phyloP scores from a whole-genome alignment of 306 rosid species.

The Crataegus laevigata region DNA sequence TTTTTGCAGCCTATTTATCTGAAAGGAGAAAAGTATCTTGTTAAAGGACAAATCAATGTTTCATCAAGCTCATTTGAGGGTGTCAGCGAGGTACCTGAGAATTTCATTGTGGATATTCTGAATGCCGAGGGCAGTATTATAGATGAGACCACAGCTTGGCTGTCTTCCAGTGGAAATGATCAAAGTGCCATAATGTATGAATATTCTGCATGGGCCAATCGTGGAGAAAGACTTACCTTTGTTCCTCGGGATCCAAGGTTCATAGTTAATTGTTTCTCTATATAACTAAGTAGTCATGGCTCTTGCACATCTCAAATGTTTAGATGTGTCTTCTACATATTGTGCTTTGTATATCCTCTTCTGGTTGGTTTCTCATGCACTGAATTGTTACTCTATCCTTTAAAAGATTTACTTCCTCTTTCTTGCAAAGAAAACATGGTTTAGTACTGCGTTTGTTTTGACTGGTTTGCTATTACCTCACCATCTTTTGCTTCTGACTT shows the following conservation, averaged over 20 bases:
- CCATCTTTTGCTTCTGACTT: slow-evolving; percentile 12
- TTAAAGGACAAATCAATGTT: slow-evolving; percentile 68
- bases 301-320: neutral
- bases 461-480: slow-evolving; percentile 6
- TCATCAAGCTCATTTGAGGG: slow-evolving; percentile 41
- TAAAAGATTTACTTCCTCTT: neutral
- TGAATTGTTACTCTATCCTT: neutral
- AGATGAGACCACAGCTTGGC: slow-evolving; percentile 42
- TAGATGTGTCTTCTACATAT: neutral
- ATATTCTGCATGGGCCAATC: slow-evolving; percentile 70
- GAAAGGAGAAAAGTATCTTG: slow-evolving; percentile 78
- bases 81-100: slow-evolving; percentile 46
- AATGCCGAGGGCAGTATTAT: slow-evolving; percentile 32
- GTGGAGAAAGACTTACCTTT: slow-evolving; percentile 64
- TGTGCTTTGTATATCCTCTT: neutral
- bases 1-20: slow-evolving; percentile 67
- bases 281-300: neutral
- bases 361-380: neutral
- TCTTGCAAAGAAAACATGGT: neutral
- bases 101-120: slow-evolving; percentile 54
- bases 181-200: slow-evolving; percentile 49
- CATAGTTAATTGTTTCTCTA: slow-evolving; percentile 9
- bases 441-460: slow-evolving; percentile 7
- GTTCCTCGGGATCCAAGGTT: slow-evolving; percentile 85
- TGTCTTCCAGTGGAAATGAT: slow-evolving; percentile 39